Evolutionary conservation across 805 yeast genomes (phyloP).

Genomic region (Teunomyces pallodes): DNA sequence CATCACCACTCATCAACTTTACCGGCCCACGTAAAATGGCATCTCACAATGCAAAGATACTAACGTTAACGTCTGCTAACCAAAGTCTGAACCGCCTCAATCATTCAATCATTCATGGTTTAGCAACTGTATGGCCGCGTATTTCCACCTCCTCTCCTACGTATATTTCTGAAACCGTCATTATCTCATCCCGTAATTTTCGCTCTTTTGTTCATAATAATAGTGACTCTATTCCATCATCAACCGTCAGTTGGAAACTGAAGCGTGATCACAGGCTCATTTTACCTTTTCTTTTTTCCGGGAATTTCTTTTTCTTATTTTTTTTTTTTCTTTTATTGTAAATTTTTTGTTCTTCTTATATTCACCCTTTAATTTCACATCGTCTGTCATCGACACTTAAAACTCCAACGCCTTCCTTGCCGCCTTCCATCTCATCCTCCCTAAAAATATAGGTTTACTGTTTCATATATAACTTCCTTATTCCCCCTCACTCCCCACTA

Average conservation of each 20-base stretch:
- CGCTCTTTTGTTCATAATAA: neutral
- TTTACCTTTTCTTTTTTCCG: neutral
- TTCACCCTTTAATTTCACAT: slow-evolving; percentile 6
- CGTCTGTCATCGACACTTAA: slow-evolving; percentile 4
- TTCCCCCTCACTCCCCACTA: neutral
- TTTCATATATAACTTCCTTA: neutral
- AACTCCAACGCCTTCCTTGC: slow-evolving; percentile 3
- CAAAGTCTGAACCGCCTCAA: neutral
- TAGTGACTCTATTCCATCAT: slow-evolving; percentile 1
- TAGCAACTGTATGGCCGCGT: too few relatives aligned
- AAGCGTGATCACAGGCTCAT: slow-evolving; percentile 3
- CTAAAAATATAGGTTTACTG: neutral
- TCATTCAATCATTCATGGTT: too few relatives aligned
- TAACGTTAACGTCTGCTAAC: too few relatives aligned
- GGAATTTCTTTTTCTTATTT: neutral
- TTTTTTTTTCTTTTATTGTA: neutral
- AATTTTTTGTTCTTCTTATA: slow-evolving; percentile 3
- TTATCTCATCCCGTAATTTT: too few relatives aligned
- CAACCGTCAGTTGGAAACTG: neutral
- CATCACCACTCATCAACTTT: neutral
- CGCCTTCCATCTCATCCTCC: neutral
- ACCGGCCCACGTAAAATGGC: neutral
- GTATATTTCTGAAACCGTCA: too few relatives aligned
- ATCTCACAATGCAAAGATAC: too few relatives aligned
- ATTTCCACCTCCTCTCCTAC: too few relatives aligned